A percentile compares a stretch with the other conserved stretches of the same genome.
Evolutionary conservation across 768 basidiomycete genomes (phyloP).

Genomic region (Boletus vermiculosoides): DNA sequence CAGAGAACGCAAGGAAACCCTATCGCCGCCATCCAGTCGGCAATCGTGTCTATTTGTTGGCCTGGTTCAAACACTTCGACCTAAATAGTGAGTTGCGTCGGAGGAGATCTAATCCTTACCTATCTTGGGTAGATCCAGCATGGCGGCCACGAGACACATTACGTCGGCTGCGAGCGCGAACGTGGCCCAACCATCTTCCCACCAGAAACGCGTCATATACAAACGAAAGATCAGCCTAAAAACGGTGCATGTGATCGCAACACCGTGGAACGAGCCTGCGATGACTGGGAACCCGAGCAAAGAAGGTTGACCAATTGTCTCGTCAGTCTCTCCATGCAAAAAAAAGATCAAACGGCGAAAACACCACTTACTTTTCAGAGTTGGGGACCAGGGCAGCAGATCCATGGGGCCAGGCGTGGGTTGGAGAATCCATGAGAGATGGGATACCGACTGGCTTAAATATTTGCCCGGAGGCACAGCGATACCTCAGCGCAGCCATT

Average conservation of each 20-base stretch:
- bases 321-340: background rate
- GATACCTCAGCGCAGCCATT: background rate
- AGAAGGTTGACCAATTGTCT: background rate
- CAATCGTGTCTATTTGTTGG: background rate
- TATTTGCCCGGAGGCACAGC: background rate
- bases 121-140: slow-evolving; percentile 1
- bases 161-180: slow-evolving; percentile 22
- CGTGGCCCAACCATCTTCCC: slow-evolving; percentile 30
- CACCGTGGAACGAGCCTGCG: slow-evolving; percentile 14
- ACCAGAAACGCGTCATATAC: slow-evolving; percentile 26
- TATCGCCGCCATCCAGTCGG: slow-evolving; percentile 15
- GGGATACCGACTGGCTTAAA: background rate
- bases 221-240: slow-evolving; percentile 25
- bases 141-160: slow-evolving; percentile 8
- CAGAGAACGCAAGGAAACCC: slow-evolving; percentile 22
- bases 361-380: slow-evolving; percentile 15
- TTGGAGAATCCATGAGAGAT: background rate
- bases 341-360: background rate
- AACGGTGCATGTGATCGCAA: slow-evolving; percentile 25
- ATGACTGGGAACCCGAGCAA: slow-evolving; percentile 12
- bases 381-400: slow-evolving; percentile 6
- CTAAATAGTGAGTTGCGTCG: background rate
- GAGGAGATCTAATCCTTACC: slow-evolving; percentile 1
- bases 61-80: background rate
- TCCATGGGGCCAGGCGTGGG: background rate